These are phyloP conservation scores for Nicotiana obtusifolia DNA, from an alignment of 257 asterid genomes.

Conservation along the genomic window DNA sequence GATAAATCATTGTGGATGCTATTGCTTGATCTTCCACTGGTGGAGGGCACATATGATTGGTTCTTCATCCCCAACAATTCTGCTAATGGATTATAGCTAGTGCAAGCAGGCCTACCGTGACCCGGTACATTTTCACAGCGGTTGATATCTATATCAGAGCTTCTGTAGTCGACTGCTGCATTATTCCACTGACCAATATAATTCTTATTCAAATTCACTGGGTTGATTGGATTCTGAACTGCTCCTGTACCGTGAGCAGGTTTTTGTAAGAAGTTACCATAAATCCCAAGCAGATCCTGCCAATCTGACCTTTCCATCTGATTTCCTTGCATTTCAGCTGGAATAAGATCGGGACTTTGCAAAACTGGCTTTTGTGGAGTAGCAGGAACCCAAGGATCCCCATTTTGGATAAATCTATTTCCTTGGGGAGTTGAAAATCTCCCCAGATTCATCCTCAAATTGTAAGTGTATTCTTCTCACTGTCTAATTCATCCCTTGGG, in stretches of 20 bases:
- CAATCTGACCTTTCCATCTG: slow-evolving; percentile 6
- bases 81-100: slow-evolving; percentile 28
- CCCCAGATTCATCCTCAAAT: slow-evolving; percentile 48
- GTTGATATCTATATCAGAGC: slow-evolving; percentile 20
- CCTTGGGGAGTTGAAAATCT: slow-evolving; percentile 35
- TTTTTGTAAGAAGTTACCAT: slow-evolving; percentile 14
- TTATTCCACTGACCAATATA: not conserved
- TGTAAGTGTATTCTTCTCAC: not conserved
- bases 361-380: slow-evolving; percentile 37
- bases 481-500: not conserved
- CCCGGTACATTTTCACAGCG: slow-evolving; percentile 17
- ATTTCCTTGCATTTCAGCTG: slow-evolving; percentile 18
- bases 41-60: slow-evolving; percentile 1
- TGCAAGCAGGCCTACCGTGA: slow-evolving; percentile 20
- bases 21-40: slow-evolving; percentile 16
- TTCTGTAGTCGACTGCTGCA: slow-evolving; percentile 7
- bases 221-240: not conserved
- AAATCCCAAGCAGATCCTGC: slow-evolving; percentile 21
- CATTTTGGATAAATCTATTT: slow-evolving; percentile 30
- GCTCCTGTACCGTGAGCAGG: not conserved
- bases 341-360: slow-evolving; percentile 6
- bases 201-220: slow-evolving; percentile 10
- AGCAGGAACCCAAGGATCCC: slow-evolving; percentile 40
- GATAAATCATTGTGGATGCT: slow-evolving; percentile 9
- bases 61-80: slow-evolving; percentile 33